Conservation (phyloP, 2,329 filamentous ascomycete species). For the Magnaporthiopsis rhizophila region DNA sequence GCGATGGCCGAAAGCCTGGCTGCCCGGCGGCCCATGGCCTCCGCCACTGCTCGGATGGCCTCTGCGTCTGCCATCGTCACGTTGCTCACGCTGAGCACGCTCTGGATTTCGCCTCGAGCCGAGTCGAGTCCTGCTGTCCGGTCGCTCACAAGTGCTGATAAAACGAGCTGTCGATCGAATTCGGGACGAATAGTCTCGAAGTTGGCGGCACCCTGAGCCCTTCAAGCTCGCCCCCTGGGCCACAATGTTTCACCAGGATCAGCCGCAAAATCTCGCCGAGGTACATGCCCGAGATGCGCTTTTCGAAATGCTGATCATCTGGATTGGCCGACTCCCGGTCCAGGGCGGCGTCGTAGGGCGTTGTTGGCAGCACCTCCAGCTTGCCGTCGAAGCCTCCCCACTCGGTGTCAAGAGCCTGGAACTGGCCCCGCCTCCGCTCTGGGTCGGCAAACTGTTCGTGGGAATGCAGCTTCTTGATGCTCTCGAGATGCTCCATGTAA, state of each 20-base stretch:
- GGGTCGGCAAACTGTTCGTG: neutral
- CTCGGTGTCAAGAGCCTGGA: slow-evolving; percentile 73
- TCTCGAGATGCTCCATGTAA: slow-evolving; percentile 86
- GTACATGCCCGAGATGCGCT: slow-evolving; percentile 98
- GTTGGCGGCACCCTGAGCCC: slow-evolving; percentile 36
- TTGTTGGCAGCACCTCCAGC: slow-evolving; percentile 76
- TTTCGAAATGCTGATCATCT: slow-evolving; percentile 96
- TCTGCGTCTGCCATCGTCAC: slow-evolving; percentile 52
- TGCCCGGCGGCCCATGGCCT: slow-evolving; percentile 78
- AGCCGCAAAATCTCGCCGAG: slow-evolving; percentile 85
- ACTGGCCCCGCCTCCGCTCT: slow-evolving; percentile 70
- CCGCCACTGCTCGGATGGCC: slow-evolving; percentile 72
- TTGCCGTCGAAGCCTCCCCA: slow-evolving; percentile 98
- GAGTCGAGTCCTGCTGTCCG: neutral
- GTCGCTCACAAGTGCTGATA: slow-evolving; percentile 7
- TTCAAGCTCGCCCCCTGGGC: neutral
- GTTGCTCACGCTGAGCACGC: neutral
- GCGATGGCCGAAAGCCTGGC: slow-evolving; percentile 85
- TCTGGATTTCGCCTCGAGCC: neutral
- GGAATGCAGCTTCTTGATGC: slow-evolving; percentile 69
- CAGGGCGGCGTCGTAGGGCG: slow-evolving; percentile 69
- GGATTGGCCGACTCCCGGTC: slow-evolving; percentile 79
- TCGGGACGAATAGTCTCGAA: neutral
- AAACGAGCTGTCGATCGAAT: slow-evolving; percentile 7
- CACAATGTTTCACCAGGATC: slow-evolving; percentile 48